Conservation (phyloP, 2,329 filamentous ascomycete species). For the Fusarium sp. region DNA sequence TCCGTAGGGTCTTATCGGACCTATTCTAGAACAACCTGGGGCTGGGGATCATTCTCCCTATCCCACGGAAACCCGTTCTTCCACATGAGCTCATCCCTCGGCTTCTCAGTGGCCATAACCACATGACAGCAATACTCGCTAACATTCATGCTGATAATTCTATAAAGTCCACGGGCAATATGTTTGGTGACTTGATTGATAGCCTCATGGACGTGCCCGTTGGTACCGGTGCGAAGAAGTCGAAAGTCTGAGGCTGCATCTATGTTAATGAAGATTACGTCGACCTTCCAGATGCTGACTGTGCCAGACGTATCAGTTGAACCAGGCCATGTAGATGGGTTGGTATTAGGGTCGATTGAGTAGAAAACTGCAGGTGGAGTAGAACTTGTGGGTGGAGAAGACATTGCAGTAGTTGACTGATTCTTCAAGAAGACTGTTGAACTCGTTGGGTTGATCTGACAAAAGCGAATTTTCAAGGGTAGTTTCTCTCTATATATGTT, state of each 20-base stretch:
- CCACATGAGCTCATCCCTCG: not conserved
- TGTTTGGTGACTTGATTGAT: not conserved
- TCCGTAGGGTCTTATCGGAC: too few relatives aligned
- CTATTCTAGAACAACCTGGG: not conserved
- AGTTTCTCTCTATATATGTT: fast-evolving
- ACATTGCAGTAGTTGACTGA: not conserved
- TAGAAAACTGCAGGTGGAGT: not conserved
- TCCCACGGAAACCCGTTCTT: not conserved
- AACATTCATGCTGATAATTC: not conserved
- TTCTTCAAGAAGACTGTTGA: not conserved
- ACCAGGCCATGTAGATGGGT: not conserved
- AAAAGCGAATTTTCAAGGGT: fast-evolving
- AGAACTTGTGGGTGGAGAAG: not conserved
- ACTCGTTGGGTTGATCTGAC: not conserved
- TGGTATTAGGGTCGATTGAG: not conserved
- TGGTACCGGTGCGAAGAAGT: not conserved
- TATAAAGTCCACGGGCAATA: not conserved
- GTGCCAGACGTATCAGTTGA: not conserved
- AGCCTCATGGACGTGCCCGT: not conserved
- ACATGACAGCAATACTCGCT: not conserved
- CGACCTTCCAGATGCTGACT: not conserved
- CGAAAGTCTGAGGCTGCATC: not conserved
- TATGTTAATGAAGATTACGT: not conserved
- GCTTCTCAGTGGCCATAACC: not conserved
- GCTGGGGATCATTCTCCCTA: not conserved